A percentile compares a stretch with the other conserved stretches of the same genome.
Evolutionary conservation across 768 basidiomycete genomes (phyloP).

Genomic region (Rhizopogon vulgaris): DNA sequence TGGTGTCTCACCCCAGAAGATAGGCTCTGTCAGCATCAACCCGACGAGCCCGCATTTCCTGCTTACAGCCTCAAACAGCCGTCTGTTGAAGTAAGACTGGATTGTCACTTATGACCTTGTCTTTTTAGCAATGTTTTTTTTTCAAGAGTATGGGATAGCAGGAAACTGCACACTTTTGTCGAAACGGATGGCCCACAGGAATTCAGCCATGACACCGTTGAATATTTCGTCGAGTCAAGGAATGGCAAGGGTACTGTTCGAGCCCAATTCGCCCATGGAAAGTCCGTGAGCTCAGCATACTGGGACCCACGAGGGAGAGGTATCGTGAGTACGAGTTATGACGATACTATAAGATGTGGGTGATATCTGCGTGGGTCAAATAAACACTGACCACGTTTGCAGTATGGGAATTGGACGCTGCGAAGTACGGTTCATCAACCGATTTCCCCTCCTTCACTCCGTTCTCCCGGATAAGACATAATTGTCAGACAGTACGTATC

Average conservation of each 20-base stretch:
- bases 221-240: slow-evolving; percentile 44
- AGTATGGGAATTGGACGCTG: slow-evolving; percentile 76
- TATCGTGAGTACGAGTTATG: slow-evolving; percentile 82
- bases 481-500: slow-evolving; percentile 69
- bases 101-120: neutral
- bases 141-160: slow-evolving; percentile 71
- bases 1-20: slow-evolving; percentile 62
- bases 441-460: slow-evolving; percentile 61
- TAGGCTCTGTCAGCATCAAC: slow-evolving; percentile 77
- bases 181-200: slow-evolving; percentile 18
- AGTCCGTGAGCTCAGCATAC: slow-evolving; percentile 77
- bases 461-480: slow-evolving; percentile 56
- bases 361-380: slow-evolving; percentile 7
- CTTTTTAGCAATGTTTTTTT: neutral
- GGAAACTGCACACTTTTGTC: slow-evolving; percentile 48
- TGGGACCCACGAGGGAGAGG: slow-evolving; percentile 80
- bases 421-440: slow-evolving; percentile 37
- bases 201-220: slow-evolving; percentile 37
- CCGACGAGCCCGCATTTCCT: slow-evolving; percentile 60
- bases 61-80: slow-evolving; percentile 72
- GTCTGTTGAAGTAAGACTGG: slow-evolving; percentile 53
- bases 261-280: slow-evolving; percentile 62
- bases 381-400: slow-evolving; percentile 8
- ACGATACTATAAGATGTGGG: slow-evolving; percentile 68
- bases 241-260: slow-evolving; percentile 51